These are phyloP conservation scores for Debaryomycetaceae sp. DNA, from an alignment of 1,139 yeast genomes.

Conservation along the genomic window DNA sequence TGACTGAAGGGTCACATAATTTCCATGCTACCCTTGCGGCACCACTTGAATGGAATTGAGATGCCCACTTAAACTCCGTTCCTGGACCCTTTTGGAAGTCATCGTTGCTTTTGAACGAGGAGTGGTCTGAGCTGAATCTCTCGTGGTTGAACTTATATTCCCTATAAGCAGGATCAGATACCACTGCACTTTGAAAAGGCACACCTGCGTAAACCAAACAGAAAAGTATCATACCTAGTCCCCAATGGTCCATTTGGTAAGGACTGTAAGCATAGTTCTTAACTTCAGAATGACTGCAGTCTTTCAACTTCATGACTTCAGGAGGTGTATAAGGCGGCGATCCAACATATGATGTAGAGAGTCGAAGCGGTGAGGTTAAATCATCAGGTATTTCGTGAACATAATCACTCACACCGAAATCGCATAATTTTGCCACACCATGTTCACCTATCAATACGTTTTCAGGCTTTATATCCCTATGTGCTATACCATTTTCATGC, in stretches of 20 bases:
- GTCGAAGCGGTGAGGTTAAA: slow-evolving; percentile 43
- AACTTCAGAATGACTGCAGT: slow-evolving; percentile 30
- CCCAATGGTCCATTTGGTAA: slow-evolving; percentile 70
- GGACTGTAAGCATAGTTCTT: slow-evolving; percentile 58
- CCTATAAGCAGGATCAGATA: slow-evolving; percentile 52
- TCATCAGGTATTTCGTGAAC: slow-evolving; percentile 59
- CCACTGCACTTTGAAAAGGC: slow-evolving; percentile 57
- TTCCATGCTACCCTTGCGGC: slow-evolving; percentile 75
- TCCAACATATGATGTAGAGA: slow-evolving; percentile 56
- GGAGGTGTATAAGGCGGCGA: slow-evolving; percentile 83
- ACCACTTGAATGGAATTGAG: slow-evolving; percentile 54
- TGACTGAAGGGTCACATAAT: slow-evolving; percentile 61
- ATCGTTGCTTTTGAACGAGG: slow-evolving; percentile 50
- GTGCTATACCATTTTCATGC: slow-evolving; percentile 58
- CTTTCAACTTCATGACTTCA: slow-evolving; percentile 58
- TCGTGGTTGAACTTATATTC: slow-evolving; percentile 56
- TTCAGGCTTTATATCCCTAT: slow-evolving; percentile 67
- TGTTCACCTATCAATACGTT: slow-evolving; percentile 52
- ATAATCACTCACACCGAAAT: slow-evolving; percentile 71
- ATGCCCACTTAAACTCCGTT: slow-evolving; percentile 61
- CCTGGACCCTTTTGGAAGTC: slow-evolving; percentile 58
- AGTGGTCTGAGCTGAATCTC: slow-evolving; percentile 47
- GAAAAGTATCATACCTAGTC: slow-evolving; percentile 64
- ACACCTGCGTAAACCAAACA: slow-evolving; percentile 57
- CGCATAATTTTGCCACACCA: slow-evolving; percentile 69